Conservation (phyloP, 2,329 filamentous ascomycete species). For the Penicillium frequentans region DNA sequence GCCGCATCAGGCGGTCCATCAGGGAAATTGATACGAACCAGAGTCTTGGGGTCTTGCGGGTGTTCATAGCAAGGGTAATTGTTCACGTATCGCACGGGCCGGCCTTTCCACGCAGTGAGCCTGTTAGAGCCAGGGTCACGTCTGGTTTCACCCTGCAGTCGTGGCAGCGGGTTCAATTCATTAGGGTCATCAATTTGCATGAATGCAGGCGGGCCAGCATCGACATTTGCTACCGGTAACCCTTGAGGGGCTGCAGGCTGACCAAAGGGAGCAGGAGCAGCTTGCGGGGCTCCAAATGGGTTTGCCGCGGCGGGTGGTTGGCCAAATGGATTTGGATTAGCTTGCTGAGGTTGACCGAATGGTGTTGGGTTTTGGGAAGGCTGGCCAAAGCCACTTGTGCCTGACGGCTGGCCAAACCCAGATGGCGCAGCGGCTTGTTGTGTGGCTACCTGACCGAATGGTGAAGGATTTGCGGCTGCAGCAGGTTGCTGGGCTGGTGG, state of each 20-base stretch:
- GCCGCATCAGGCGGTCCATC: conserved; percentile 61
- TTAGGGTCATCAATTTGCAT: conserved; percentile 28
- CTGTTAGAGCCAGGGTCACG: conserved; percentile 36
- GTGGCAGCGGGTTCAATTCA: conserved; percentile 37
- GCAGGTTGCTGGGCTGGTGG: conserved; percentile 8
- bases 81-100: conserved; percentile 60
- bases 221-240: conserved; percentile 13
- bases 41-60: conserved; percentile 55
- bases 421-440: conserved; percentile 16
- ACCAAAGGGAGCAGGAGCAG: conserved; percentile 20
- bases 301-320: conserved; percentile 29
- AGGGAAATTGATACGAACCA: conserved; percentile 71
- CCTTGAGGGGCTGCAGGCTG: conserved; percentile 29
- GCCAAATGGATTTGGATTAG: conserved; percentile 30
- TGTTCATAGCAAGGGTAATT: conserved; percentile 52
- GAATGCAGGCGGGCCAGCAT: conserved; percentile 28
- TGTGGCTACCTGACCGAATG: conserved; percentile 20
- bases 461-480: conserved; percentile 8
- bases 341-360: conserved; percentile 11
- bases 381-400: conserved; percentile 30
- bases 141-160: conserved; percentile 37
- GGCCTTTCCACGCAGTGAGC: conserved; percentile 63
- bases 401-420: conserved; percentile 9
- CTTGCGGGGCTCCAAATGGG: conserved; percentile 30
- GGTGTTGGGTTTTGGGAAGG: conserved; percentile 12